Evolutionary conservation across 169 alveolate genomes (phyloP).

Genomic region (Plasmodium adleri): DNA sequence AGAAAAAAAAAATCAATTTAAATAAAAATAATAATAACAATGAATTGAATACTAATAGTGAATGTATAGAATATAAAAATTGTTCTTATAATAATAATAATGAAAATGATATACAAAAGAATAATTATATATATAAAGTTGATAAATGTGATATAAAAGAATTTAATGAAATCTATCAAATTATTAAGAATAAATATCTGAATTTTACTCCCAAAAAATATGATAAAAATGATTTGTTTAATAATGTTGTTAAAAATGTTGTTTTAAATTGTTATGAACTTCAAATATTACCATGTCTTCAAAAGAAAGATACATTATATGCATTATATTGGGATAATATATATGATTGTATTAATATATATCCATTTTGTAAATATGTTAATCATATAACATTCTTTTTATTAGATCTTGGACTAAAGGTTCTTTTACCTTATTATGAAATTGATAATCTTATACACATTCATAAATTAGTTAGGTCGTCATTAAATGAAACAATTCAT

Average conservation of each 20-base stretch:
- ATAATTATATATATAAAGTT: constrained; percentile 52
- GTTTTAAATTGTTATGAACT: constrained; percentile 65
- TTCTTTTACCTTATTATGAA: constrained; percentile 69
- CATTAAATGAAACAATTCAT: neutral
- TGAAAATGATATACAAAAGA: neutral
- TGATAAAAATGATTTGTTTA: constrained; percentile 57
- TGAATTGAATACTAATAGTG: neutral
- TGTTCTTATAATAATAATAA: neutral
- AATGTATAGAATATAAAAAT: neutral
- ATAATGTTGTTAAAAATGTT: constrained; percentile 41
- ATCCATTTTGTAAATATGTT: constrained; percentile 71
- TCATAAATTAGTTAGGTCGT: constrained; percentile 33
- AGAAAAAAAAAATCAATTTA: constrained; percentile 2
- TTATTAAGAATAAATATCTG: constrained; percentile 69
- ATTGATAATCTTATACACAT: constrained; percentile 59
- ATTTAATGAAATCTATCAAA: constrained; percentile 51
- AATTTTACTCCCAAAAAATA: constrained; percentile 62
- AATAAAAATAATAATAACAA: neutral
- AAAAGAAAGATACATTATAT: constrained; percentile 49
- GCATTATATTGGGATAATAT: constrained; percentile 39
- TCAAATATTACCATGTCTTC: constrained; percentile 67
- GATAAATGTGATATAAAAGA: constrained; percentile 46
- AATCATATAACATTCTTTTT: constrained; percentile 62
- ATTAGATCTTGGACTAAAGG: constrained; percentile 54
- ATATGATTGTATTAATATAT: constrained; percentile 36